These are phyloP conservation scores for Haematococcus sp. DNA, from an alignment of 139 green algal genomes.

Conservation along the genomic window DNA sequence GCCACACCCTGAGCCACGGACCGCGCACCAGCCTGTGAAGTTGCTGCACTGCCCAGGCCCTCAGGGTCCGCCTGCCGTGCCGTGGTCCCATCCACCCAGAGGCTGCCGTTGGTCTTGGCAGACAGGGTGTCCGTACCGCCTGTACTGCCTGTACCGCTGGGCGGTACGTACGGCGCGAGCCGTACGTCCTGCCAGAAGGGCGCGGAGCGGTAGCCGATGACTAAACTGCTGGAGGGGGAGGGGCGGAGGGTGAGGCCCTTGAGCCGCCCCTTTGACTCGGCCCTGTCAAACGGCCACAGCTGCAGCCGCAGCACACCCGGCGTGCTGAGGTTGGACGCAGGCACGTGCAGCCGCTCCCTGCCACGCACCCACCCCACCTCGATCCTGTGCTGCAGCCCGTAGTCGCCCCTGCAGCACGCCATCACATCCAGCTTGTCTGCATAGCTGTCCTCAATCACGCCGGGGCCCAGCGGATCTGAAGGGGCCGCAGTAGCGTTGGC, in stretches of 20 bases:
- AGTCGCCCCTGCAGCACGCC: slow-evolving; percentile 54
- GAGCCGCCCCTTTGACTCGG: slow-evolving; percentile 33
- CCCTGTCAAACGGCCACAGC: slow-evolving; percentile 49
- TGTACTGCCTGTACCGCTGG: neutral
- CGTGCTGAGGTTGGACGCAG: neutral
- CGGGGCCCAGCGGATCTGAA: slow-evolving; percentile 26
- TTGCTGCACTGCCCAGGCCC: neutral
- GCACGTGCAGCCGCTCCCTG: slow-evolving; percentile 8
- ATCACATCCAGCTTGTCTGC: slow-evolving; percentile 51
- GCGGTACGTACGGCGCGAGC: neutral
- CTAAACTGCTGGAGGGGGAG: slow-evolving; percentile 19
- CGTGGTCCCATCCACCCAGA: slow-evolving; percentile 1
- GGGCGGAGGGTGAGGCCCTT: slow-evolving; percentile 45
- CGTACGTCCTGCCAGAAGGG: slow-evolving; percentile 35
- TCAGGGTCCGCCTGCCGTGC: neutral
- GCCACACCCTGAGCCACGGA: neutral
- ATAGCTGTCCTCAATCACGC: slow-evolving; percentile 42
- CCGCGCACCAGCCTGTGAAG: neutral
- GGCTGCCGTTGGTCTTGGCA: slow-evolving; percentile 9
- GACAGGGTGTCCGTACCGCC: neutral
- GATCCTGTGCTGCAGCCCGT: slow-evolving; percentile 27
- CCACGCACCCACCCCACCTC: slow-evolving; percentile 29
- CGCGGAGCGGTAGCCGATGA: slow-evolving; percentile 27
- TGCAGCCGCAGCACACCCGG: slow-evolving; percentile 9
- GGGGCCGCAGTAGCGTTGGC: slow-evolving; percentile 20